Evolutionary conservation across 129 eudicot genomes (phyloP).

Genomic region (Ambrosia trifida): DNA sequence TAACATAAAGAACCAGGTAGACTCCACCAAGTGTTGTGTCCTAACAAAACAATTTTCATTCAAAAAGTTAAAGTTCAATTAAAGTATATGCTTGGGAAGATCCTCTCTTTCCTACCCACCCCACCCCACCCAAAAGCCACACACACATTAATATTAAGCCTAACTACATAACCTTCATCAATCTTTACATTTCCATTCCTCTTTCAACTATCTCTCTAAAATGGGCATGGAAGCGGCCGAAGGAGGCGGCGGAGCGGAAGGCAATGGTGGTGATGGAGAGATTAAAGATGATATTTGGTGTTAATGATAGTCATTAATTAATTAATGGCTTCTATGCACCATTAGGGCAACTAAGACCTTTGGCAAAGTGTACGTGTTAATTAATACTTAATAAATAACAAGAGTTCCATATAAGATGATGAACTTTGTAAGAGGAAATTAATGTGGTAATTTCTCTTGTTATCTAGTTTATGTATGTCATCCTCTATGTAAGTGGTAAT

Average conservation of each 20-base stretch:
- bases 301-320: slow-evolving; percentile 24
- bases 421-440: slow-evolving; percentile 1
- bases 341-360: slow-evolving; percentile 53
- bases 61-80: slow-evolving; percentile 21
- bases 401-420: neutral
- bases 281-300: slow-evolving; percentile 2
- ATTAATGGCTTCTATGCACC: slow-evolving; percentile 32
- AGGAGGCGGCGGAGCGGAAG: slow-evolving; percentile 8
- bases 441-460: slow-evolving; percentile 27
- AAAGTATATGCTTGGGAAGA: slow-evolving; percentile 47
- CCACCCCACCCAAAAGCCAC: slow-evolving; percentile 37
- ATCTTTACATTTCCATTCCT: slow-evolving; percentile 9
- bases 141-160: slow-evolving; percentile 4
- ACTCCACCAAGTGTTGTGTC: slow-evolving; percentile 32
- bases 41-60: slow-evolving; percentile 1
- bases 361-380: slow-evolving; percentile 36
- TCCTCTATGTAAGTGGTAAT: neutral
- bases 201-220: slow-evolving; percentile 7
- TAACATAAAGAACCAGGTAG: slow-evolving; percentile 24
- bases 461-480: neutral
- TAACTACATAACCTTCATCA: slow-evolving; percentile 18
- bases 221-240: slow-evolving; percentile 24
- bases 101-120: slow-evolving; percentile 47
- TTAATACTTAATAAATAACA: slow-evolving; percentile 16
- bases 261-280: slow-evolving; percentile 8